Percentiles rank a stretch among this genome's conserved stretches.
These are phyloP conservation scores for Gymnopilus junonius DNA, from an alignment of 768 basidiomycete genomes.

Conservation along the genomic window DNA sequence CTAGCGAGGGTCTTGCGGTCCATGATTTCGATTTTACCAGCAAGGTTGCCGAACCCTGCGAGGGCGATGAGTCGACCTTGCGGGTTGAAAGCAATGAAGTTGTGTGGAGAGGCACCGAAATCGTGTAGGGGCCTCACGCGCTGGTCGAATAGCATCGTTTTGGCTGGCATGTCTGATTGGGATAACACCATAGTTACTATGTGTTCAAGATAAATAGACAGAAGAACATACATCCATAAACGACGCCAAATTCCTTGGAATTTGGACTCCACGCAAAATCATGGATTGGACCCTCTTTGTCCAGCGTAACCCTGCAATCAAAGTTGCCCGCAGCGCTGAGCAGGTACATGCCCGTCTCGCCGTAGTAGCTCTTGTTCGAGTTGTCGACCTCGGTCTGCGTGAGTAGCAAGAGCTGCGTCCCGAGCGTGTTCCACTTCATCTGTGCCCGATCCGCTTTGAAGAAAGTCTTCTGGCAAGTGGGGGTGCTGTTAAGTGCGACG, in stretches of 20 bases:
- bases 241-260: conserved; percentile 94
- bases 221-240: conserved; percentile 96
- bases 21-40: conserved; percentile 91
- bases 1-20: conserved; percentile 88
- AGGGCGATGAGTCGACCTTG: conserved; percentile 88
- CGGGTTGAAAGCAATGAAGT: conserved; percentile 94
- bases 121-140: conserved; percentile 88
- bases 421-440: conserved; percentile 96
- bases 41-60: conserved; percentile 96
- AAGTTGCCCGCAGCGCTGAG: conserved; percentile 92
- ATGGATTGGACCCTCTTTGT: conserved; percentile 97
- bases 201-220: no score
- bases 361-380: conserved; percentile 97
- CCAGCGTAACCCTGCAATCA: conserved; percentile 85
- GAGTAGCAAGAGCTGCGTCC: conserved; percentile 88
- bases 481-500: conserved; percentile 56
- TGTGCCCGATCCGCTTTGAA: conserved; percentile 93
- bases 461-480: conserved; percentile 89
- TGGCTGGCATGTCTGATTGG: conserved; percentile 98
- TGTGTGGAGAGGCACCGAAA: conserved; percentile 88
- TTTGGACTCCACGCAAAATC: conserved; percentile 97
- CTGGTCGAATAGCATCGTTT: conserved; percentile 89
- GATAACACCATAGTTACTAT: no score
- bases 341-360: conserved; percentile 94
- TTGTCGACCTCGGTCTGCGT: conserved; percentile 98